These are phyloP conservation scores for Didymosphaeria variabile DNA, from an alignment of 2,329 filamentous ascomycete species.

Conservation along the genomic window DNA sequence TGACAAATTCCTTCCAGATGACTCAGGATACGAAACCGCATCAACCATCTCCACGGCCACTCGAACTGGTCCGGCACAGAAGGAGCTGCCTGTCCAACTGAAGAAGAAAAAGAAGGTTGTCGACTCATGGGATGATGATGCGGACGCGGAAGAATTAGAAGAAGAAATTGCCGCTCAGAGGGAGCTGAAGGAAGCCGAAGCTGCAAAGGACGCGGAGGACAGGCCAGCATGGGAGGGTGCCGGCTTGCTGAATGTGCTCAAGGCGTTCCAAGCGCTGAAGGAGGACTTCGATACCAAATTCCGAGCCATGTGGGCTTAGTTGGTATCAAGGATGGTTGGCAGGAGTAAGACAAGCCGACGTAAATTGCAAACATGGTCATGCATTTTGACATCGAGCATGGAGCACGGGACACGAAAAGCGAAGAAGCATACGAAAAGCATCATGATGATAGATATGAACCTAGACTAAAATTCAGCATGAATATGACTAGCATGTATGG, in stretches of 20 bases:
- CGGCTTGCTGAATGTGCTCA: constrained; percentile 64
- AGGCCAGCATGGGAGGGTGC: constrained; percentile 54
- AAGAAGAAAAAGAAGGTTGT: constrained; percentile 53
- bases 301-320: constrained; percentile 66
- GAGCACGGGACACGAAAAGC: not conserved
- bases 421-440: constrained; percentile 7
- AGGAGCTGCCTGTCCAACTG: constrained; percentile 39
- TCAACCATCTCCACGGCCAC: constrained; percentile 37
- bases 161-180: constrained; percentile 40
- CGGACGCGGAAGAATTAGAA: constrained; percentile 48
- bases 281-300: constrained; percentile 72
- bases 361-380: not conserved
- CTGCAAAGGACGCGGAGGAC: constrained; percentile 28
- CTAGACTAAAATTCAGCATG: not conserved
- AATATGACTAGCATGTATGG: not conserved
- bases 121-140: constrained; percentile 53
- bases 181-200: constrained; percentile 36
- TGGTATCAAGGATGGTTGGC: not conserved
- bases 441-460: constrained; percentile 8
- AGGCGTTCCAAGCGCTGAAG: constrained; percentile 66
- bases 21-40: constrained; percentile 39
- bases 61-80: constrained; percentile 34
- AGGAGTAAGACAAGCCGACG: not conserved
- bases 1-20: constrained; percentile 45
- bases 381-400: not conserved